Base-by-base conservation (phyloP, 306 rosid genomes). In the Canavalia gladiata region DNA sequence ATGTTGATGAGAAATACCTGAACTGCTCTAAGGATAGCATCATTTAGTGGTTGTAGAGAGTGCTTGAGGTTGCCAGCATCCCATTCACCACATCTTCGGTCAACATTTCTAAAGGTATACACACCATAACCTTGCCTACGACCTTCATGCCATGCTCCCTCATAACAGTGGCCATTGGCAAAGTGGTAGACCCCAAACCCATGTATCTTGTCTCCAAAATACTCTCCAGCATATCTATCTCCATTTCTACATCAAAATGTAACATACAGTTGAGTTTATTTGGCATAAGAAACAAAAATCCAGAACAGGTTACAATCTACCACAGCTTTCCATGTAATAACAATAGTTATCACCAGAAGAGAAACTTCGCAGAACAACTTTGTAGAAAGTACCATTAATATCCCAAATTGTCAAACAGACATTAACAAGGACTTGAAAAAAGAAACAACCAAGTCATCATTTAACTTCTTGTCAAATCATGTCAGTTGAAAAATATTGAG, bases 91-190 rank as follows among this genome's bases (percentile, higher is more conserved):
- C 91, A 86, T 86, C 81, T 89, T 3, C 83, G 54, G 8, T 94
- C 93, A 0, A 87, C 87, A 55, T 55, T 91, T 68, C 93, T 84
- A 74, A 92, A 94, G 2, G 85, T 68, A 69, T 94, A 94, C 74
- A 87, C 76, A 1, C 98, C 98, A 35, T 78, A 84, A 47, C 97
- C 97, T 82, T 92, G 98, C 82, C 89, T 87, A 0, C 93, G 89
- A 42, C 98, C 94, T 75, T 94, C 98, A 59, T 94, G 94, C 98
- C 98, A 94, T n/a, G 98, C 89, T 2, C 98, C 98, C 47, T 92
- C 97, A 2, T 92, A 94, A 69, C 91, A 90, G 82, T 94, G 98
- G 13, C 93, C 93, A 77, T 94, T 91, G 47, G 90, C 93, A 83
- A 94, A 94, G 78, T 91, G 90, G 78, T 94, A 94, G 46, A 91